A percentile compares a stretch with the other conserved stretches of the same genome.
Conservation (phyloP, 177 flowering plant genomes). For the Tripterygium wilfordii region DNA sequence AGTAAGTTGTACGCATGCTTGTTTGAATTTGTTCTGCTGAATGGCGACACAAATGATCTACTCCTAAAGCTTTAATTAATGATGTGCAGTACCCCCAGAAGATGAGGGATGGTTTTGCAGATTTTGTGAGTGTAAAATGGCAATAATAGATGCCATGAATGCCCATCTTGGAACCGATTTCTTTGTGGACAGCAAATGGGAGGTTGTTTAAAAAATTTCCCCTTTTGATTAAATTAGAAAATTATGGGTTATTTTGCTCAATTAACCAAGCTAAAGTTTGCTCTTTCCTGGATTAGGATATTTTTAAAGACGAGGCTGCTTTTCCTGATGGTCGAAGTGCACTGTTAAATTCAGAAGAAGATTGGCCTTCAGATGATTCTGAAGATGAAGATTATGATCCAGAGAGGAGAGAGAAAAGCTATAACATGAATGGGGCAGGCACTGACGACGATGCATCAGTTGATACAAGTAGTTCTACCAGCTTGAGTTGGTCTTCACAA, state of each 20-base stretch:
- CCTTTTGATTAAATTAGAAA: not conserved
- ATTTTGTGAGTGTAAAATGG: constrained; percentile 87
- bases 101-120: constrained; percentile 96
- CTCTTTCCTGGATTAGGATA: constrained; percentile 39
- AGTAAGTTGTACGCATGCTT: constrained; percentile 42
- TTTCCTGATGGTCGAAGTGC: constrained; percentile 40
- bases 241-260: not conserved
- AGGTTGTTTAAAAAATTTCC: constrained; percentile 31
- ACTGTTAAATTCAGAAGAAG: constrained; percentile 44
- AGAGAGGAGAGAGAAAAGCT: constrained; percentile 39
- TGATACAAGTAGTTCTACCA: constrained; percentile 47
- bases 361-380: constrained; percentile 99
- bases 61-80: constrained; percentile 9
- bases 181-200: constrained; percentile 63
- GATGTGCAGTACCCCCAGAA: constrained; percentile 75
- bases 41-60: not conserved
- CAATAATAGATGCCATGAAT: constrained; percentile 75
- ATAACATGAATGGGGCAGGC: constrained; percentile 27
- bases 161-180: constrained; percentile 89
- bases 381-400: constrained; percentile 92
- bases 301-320: constrained; percentile 81
- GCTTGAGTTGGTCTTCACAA: constrained; percentile 63
- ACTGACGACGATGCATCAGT: constrained; percentile 36
- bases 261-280: not conserved
- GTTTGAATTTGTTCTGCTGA: constrained; percentile 5